Evolutionary conservation across 2,329 filamentous ascomycete genomes (phyloP), one percentile per base, ranked within the genome.

Genomic region (Mariannaea sp.): DNA sequence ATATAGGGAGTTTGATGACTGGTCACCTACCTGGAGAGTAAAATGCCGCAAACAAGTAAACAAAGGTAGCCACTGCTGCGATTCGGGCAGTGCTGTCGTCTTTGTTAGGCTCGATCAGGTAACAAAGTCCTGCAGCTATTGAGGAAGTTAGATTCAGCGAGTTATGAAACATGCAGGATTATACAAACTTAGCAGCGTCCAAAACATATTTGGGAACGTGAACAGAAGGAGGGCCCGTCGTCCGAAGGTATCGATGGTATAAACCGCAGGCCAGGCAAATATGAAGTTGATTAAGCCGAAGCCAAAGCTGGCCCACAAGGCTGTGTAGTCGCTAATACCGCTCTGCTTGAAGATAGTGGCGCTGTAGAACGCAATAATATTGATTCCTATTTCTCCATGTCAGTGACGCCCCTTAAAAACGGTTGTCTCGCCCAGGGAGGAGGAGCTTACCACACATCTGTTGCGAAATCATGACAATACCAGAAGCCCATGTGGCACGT

Each of bases 381-480:
- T 79, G 62, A 79, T 69, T 19, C 46, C 43, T 42, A 43, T 16
- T 12, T 6, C 3, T 10, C n/a, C 6, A 33, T 17, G 19, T 35
- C n/a, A 49, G 27, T 20, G 5, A 16, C 9, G 17, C n/a, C n/a
- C n/a, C n/a, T 20, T 13, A 40, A 9, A 2, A 4, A 20, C 2
- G n/a, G n/a, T n/a, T n/a, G n/a, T n/a, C n/a, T n/a, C n/a, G n/a
- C n/a, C n/a, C n/a, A n/a, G n/a, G n/a, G n/a, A n/a, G n/a, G n/a
- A n/a, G n/a, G n/a, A 10, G 13, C 56, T 24, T 55, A 56, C 81
- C 83, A 55, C 81, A 84, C 73, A 86, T 79, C 64, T 86, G 83
- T 62, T 86, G 83, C 0, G 74, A 75, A 60, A 85, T 82, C 85
- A 90, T 90, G 59, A 89, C 85, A 1, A 82, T 81, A 57, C 81